These are phyloP conservation scores for Lodderomyces margitis DNA, from an alignment of 1,139 yeast species.

Conservation along the genomic window DNA sequence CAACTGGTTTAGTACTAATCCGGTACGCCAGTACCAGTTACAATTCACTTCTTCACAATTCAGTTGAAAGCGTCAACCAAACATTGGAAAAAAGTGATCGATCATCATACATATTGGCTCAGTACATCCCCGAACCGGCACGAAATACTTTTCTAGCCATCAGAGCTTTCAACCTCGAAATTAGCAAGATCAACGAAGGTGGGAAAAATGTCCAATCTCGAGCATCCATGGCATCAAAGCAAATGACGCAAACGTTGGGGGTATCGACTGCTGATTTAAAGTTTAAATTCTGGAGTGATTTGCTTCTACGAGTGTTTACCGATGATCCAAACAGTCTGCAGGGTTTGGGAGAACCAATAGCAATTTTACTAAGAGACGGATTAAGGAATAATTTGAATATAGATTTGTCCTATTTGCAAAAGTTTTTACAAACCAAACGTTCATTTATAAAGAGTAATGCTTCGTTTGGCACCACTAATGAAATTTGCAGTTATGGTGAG, in stretches of 20 bases:
- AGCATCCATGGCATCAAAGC: slow-evolving; percentile 30
- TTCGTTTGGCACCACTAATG: slow-evolving; percentile 50
- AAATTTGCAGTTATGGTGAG: slow-evolving; percentile 76
- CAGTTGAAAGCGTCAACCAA: slow-evolving; percentile 43
- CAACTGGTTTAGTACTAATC: not conserved
- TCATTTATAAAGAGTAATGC: slow-evolving; percentile 44
- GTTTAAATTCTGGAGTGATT: slow-evolving; percentile 63
- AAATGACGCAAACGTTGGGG: slow-evolving; percentile 35
- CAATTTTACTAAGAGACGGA: slow-evolving; percentile 53
- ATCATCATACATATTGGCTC: slow-evolving; percentile 64
- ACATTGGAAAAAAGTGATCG: slow-evolving; percentile 52
- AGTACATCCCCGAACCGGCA: slow-evolving; percentile 67
- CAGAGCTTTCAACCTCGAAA: slow-evolving; percentile 66
- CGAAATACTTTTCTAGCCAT: slow-evolving; percentile 68
- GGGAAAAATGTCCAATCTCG: slow-evolving; percentile 35
- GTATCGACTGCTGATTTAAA: slow-evolving; percentile 51
- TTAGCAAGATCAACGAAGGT: slow-evolving; percentile 57
- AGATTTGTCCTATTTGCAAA: slow-evolving; percentile 55
- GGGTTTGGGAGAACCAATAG: slow-evolving; percentile 63
- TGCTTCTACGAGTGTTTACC: slow-evolving; percentile 41
- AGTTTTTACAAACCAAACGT: slow-evolving; percentile 61
- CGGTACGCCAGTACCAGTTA: slow-evolving; percentile 6
- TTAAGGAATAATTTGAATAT: slow-evolving; percentile 49
- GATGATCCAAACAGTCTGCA: slow-evolving; percentile 33
- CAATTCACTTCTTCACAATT: slow-evolving; percentile 25